Conservation (phyloP, 2,329 filamentous ascomycete genomes). For the Cordyceps cateniannulata region DNA sequence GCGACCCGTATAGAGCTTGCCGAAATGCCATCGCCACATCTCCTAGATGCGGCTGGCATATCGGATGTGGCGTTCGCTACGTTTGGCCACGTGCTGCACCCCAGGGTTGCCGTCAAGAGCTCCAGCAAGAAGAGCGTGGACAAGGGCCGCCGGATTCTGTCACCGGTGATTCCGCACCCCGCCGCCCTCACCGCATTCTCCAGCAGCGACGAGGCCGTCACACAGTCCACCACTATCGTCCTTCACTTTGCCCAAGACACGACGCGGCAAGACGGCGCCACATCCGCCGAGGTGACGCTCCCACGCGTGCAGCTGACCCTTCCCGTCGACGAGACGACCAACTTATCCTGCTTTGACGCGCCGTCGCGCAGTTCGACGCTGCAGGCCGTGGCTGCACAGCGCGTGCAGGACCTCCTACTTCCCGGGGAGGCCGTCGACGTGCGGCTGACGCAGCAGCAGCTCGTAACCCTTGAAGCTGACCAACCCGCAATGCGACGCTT, state of each 20-base stretch:
- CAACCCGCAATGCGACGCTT: conserved; percentile 36
- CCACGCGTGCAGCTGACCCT: conserved; percentile 25
- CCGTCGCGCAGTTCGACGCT: conserved; percentile 25
- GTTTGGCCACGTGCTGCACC: conserved; percentile 47
- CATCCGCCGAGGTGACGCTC: not conserved
- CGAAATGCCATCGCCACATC: not conserved
- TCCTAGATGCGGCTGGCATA: not conserved
- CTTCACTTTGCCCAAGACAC: conserved; percentile 39
- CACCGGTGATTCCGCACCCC: conserved; percentile 42
- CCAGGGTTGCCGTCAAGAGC: conserved; percentile 13
- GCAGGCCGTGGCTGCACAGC: conserved; percentile 23
- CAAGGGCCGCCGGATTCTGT: conserved; percentile 28
- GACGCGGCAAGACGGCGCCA: not conserved
- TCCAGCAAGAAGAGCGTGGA: not conserved
- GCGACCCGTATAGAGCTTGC: not conserved
- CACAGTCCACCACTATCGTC: conserved; percentile 30
- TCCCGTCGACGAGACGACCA: conserved; percentile 23
- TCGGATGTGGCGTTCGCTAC: conserved; percentile 21
- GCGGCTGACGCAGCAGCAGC: conserved; percentile 32
- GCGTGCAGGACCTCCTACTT: conserved; percentile 37
- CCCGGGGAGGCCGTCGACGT: conserved; percentile 42
- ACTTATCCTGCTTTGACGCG: conserved; percentile 23
- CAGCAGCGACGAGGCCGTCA: conserved; percentile 20
- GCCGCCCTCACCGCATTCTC: conserved; percentile 33
- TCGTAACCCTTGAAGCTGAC: conserved; percentile 33